Base-by-base conservation (phyloP, 352 stramenopile genomes). In the Aphanomyces astaci region DNA sequence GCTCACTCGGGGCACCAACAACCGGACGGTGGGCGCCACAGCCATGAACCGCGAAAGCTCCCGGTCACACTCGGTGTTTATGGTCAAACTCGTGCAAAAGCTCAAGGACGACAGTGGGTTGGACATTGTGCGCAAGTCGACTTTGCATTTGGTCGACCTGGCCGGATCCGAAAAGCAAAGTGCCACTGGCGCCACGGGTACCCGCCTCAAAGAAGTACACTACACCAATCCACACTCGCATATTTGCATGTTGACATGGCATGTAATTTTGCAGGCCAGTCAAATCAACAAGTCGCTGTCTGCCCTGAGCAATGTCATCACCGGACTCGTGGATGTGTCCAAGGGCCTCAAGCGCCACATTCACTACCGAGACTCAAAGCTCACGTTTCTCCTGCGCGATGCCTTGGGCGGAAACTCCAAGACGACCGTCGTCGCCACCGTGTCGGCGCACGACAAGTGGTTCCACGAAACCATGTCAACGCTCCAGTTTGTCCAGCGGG, bases 41-140 rank as follows among this genome's bases (percentile, higher is more conserved):
- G 81, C 98, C 32, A 99, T 99, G 97, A 99, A 99, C 76, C 76
- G 86, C 27, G 95, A 96, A 66, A 98, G 88, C 40, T 98, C 92
- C 64, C 84, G 97, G 11, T 98, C 92, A 0, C 96, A 99, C 72
- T 95, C 95, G 7, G 96, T 99, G 24, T 99, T 99, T 70, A 98
- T 95, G 17, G 79, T 99, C 24, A 89, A 94, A 54, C 63, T 99
- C 45, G 84, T 98, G 66, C 87, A 90, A 25, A 88, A 78, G 10
- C 75, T 89, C 52, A 76, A 80, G 24, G 86, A 82, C 5, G 73
- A 79, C 2, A 70, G 73, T 32, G 83, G 82, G n/a, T 73, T 87
- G 15, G 71, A 82, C 28, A 75, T 88, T 43, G 92, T 80, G 1
- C 75, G 82, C 11, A 77, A 83, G 19, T 92, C 84, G 1, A 90